Evolutionary conservation across 2,329 filamentous ascomycete genomes (phyloP).

Genomic region (Xylaria hypoxylon): DNA sequence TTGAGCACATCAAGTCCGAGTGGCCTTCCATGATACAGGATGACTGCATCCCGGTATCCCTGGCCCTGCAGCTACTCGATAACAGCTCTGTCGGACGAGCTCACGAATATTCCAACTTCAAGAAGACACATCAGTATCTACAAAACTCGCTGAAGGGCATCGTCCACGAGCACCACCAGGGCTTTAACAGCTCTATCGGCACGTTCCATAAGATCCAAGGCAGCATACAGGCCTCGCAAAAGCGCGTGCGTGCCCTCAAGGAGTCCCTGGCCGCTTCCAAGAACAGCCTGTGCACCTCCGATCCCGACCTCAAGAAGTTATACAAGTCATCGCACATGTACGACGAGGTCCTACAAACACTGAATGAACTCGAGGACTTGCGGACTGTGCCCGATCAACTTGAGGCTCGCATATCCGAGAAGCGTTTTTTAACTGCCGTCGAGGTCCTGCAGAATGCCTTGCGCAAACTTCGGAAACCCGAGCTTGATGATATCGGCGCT

Average conservation of each 20-base stretch:
- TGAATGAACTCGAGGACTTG: slow-evolving; percentile 87
- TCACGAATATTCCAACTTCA: slow-evolving; percentile 86
- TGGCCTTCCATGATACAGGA: slow-evolving; percentile 93
- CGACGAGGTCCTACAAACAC: slow-evolving; percentile 85
- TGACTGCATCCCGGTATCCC: slow-evolving; percentile 91
- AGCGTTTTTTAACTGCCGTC: slow-evolving; percentile 91
- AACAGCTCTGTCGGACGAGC: slow-evolving; percentile 92
- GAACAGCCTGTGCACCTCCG: slow-evolving; percentile 82
- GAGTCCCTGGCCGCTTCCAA: slow-evolving; percentile 86
- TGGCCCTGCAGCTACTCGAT: slow-evolving; percentile 95
- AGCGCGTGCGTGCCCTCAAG: slow-evolving; percentile 83
- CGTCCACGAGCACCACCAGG: slow-evolving; percentile 98
- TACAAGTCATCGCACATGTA: slow-evolving; percentile 90
- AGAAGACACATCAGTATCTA: slow-evolving; percentile 85
- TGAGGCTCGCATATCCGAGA: slow-evolving; percentile 95
- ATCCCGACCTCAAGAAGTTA: slow-evolving; percentile 90
- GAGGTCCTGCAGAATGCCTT: slow-evolving; percentile 91
- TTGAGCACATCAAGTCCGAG: slow-evolving; percentile 85
- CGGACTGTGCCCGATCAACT: slow-evolving; percentile 90
- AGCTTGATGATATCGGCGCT: slow-evolving; percentile 91
- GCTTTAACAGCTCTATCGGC: slow-evolving; percentile 98
- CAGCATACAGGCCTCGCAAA: slow-evolving; percentile 90
- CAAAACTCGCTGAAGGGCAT: slow-evolving; percentile 93
- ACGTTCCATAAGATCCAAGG: slow-evolving; percentile 99
- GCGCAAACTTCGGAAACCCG: slow-evolving; percentile 83